Base-by-base conservation (phyloP, 768 basidiomycete genomes). In the Vararia minispora region DNA sequence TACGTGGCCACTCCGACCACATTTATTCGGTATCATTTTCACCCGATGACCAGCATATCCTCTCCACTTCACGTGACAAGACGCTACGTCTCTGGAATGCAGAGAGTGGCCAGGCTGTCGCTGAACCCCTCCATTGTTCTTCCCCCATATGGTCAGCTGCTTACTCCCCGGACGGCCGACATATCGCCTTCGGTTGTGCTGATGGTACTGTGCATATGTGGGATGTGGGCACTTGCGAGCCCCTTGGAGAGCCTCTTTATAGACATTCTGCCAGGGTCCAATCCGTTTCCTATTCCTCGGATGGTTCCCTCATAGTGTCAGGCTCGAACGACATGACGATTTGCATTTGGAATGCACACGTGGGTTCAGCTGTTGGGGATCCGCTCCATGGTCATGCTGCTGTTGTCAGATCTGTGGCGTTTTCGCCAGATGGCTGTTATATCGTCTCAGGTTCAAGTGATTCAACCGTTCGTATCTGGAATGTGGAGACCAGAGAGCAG, bases 41-140 rank as follows among this genome's bases (percentile, higher is more conserved):
- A n/a, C n/a, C n/a, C n/a, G n/a, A n/a, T n/a, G n/a, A n/a, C n/a
- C n/a, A n/a, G n/a, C n/a, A n/a, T n/a, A n/a, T n/a, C n/a, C n/a
- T n/a, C n/a, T n/a, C n/a, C n/a, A n/a, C n/a, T n/a, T n/a, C n/a
- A n/a, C n/a, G n/a, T n/a, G n/a, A n/a, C n/a, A n/a, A n/a, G n/a
- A n/a, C n/a, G n/a, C n/a, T n/a, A n/a, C n/a, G n/a, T n/a, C n/a
- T n/a, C n/a, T n/a, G n/a, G n/a, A n/a, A n/a, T n/a, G 62, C 64
- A n/a, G n/a, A n/a, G n/a, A 37, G 37, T 50, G 20, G 63, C 11
- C 14, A 18, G 31, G 11, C 11, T 18, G 11, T 11, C 11, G 31
- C 16, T 33, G 31, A 33, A 11, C 60, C 3, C 68, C 66, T 13
- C 52, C 23, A 57, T 72, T 42, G 57, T 58, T 44, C 67, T 68